Evolutionary conservation across 768 basidiomycete genomes (phyloP).

Genomic region (Dentipellis fragilis): DNA sequence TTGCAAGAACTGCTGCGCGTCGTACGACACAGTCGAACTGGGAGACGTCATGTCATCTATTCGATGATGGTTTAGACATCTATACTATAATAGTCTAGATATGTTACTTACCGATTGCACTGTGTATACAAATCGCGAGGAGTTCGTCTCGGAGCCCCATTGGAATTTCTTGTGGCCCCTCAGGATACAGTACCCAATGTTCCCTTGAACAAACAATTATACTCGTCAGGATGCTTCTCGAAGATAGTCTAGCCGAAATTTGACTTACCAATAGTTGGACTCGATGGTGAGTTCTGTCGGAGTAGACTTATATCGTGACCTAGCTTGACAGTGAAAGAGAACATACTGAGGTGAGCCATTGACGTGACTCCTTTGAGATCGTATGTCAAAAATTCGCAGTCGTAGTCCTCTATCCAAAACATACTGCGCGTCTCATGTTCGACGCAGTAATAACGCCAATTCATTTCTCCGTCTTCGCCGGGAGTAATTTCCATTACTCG

Average conservation of each 20-base stretch:
- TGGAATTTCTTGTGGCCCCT: background rate
- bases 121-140: background rate
- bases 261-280: background rate
- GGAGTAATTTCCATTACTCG: conserved; percentile 33
- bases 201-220: background rate
- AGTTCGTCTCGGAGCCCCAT: background rate
- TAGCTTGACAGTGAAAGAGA: background rate
- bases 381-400: conserved; percentile 23
- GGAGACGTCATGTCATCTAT: conserved; percentile 9
- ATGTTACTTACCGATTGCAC: background rate
- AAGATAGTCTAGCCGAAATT: background rate
- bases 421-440: conserved; percentile 34
- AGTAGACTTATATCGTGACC: background rate
- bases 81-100: background rate
- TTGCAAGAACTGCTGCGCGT: background rate
- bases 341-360: background rate
- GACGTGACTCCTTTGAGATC: conserved; percentile 10
- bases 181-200: background rate
- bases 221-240: background rate
- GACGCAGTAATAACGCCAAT: conserved; percentile 40
- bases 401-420: conserved; percentile 43
- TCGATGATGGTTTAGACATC: background rate
- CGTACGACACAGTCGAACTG: conserved; percentile 7
- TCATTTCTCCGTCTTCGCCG: conserved; percentile 11
- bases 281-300: background rate